Base-by-base conservation (phyloP, 371 early-diverging fungal species). In the Actinomucor elegans region DNA sequence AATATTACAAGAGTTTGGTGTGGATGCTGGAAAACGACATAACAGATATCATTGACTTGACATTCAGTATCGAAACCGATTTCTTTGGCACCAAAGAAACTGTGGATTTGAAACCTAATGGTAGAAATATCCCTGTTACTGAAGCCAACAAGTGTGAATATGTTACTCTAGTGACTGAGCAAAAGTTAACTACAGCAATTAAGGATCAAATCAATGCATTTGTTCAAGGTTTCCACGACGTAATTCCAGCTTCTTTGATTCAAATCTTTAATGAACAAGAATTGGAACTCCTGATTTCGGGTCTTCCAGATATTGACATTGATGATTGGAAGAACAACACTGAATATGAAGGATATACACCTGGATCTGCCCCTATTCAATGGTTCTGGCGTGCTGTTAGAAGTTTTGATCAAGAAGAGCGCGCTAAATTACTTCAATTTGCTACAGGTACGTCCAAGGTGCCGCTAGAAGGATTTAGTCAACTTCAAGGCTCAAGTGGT, bases 291-390 rank as follows among this genome's bases (percentile, higher is more conserved):
- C 75, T 99, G 56, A 99, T 99, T 64, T 94, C 96, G 32, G 99
- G 99, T 40, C 71, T 98, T 68, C 95, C 97, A 1, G 99, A 99
- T 58, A 94, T 99, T 55, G 98, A 99, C 69, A 85, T 98, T 45
- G 99, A 99, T 61, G 99, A 99, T 69, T 99, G 99, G 99, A 93
- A 91, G 67, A 97, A 96, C 73, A 92, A 97, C 73, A 95, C 99
- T 2, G 94, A 90, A 53, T 99, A 99, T 69, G 86, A 91, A 60
- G 87, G 94, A 44, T 99, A 97, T 73, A 84, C 86, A n/a, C 59
- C 82, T 7, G 73, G 88, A 18, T 90, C 93, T 17, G 91, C 93
- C 23, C 96, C 94, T 62, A 88, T 99, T 46, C 94, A 96, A 71
- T 96, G 98, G 97, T 99, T 99, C 82, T 99, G 99, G 99, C 81